Percentiles rank a stretch among this genome's conserved stretches.
These are phyloP conservation scores for Purshia tridentata DNA, from an alignment of 306 rosid species.

Conservation along the genomic window DNA sequence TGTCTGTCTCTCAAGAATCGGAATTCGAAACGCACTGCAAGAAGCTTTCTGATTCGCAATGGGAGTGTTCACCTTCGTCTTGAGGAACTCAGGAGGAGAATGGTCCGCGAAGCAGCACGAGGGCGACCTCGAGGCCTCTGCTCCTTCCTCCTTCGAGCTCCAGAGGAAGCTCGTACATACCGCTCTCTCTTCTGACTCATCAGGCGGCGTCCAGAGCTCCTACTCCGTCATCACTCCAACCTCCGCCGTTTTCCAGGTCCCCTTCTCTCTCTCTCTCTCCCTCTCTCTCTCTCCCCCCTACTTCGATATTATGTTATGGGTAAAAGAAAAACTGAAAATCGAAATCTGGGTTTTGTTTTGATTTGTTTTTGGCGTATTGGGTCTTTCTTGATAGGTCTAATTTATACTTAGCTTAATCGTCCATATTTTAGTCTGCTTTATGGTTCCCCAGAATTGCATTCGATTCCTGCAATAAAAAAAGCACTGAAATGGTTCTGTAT, in stretches of 20 bases:
- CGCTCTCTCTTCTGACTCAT: conserved; percentile 62
- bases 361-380: neutral
- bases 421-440: neutral
- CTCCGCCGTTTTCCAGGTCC: conserved; percentile 82
- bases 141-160: conserved; percentile 51
- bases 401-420: neutral
- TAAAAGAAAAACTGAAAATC: neutral
- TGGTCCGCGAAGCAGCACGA: conserved; percentile 72
- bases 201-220: conserved; percentile 76
- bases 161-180: conserved; percentile 74
- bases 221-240: conserved; percentile 60
- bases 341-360: neutral
- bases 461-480: neutral
- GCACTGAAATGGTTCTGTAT: too few species aligned
- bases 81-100: conserved; percentile 54
- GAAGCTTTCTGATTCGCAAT: conserved; percentile 30
- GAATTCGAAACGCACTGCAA: neutral
- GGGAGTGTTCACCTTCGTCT: conserved; percentile 86
- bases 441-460: neutral
- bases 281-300: neutral
- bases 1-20: neutral
- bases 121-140: conserved; percentile 82
- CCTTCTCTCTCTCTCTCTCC: neutral
- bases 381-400: neutral
- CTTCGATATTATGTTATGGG: too few species aligned